Evolutionary conservation across 768 basidiomycete species (phyloP), one percentile per base, ranked within the genome.

Genomic region (Naematelia encephala): DNA sequence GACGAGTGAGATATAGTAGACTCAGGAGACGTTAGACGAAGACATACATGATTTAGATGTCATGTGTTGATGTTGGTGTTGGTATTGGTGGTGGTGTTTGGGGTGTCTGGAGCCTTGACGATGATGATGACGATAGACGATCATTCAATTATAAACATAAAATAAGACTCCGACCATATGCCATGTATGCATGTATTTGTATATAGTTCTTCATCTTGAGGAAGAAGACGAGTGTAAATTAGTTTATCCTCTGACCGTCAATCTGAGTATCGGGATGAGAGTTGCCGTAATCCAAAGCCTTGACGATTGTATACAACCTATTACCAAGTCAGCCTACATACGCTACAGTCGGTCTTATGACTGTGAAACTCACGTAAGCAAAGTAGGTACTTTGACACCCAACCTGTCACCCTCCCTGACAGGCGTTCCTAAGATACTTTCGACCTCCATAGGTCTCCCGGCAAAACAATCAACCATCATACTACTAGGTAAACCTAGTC

Each of bases 361-460:
- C n/a, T n/a, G n/a, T n/a, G 23, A 4, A 12, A 70, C 73, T 67
- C 48, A 75, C 72, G 74, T 67, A 22, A 59, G 61, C 27, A 75
- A 50, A 4, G 68, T 70, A 5, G 72, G 74, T 0, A 72, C 66
- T 0, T 65, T 63, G 5, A 75, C 66, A 48, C 68, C 69, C 26
- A 73, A 53, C 29, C 71, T 21, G 25, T 68, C 52, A 1, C 69
- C 74, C 48, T 73, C 74, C 42, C 63, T 52, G 5, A 75, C 56
- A 19, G 74, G 74, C 5, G 74, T 75, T 11, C 74, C 74, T 21
- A 75, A 61, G 44, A 75, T 73, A 39, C 70, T 70, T 63, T 75
- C 74, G 26, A 71, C 69, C 56, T 75, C 74, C 74, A 75, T 75
- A 16, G 69, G 66, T 51, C 70, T 56, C n/a, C 61, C 56, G 8